Conservation (phyloP, 371 early-diverging fungal species). For the Rhizopus delemar region DNA sequence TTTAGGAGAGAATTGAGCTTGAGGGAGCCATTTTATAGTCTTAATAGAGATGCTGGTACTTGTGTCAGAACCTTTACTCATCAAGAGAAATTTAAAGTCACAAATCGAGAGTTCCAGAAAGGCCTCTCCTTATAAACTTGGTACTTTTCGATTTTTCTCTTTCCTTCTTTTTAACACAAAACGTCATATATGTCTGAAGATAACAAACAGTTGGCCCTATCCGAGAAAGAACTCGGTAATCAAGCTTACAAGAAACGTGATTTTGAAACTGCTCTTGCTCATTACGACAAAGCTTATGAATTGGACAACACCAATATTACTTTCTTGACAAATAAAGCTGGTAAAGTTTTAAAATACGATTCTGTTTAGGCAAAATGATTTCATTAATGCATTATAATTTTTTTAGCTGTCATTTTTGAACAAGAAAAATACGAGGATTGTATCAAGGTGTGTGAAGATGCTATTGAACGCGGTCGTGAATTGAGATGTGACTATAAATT, state of each 20-base stretch:
- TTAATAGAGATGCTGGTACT: too few relatives aligned
- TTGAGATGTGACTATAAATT: constrained; percentile 91
- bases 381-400: too few relatives aligned
- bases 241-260: constrained; percentile 90
- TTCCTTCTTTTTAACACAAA: constrained; percentile 1
- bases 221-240: constrained; percentile 92
- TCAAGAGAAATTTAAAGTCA: constrained; percentile 11
- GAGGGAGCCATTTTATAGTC: too few relatives aligned
- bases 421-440: constrained; percentile 88
- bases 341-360: constrained; percentile 26
- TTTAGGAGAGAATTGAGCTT: too few relatives aligned
- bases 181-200: constrained; percentile 48
- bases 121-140: constrained; percentile 1
- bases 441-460: constrained; percentile 89
- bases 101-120: constrained; percentile 36
- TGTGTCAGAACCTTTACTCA: too few relatives aligned
- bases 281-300: constrained; percentile 92
- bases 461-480: constrained; percentile 91
- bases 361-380: too few relatives aligned
- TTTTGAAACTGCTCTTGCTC: constrained; percentile 86
- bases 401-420: constrained; percentile 88
- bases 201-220: constrained; percentile 72
- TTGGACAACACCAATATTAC: constrained; percentile 87
- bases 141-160: constrained; percentile 12
- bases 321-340: constrained; percentile 92